Base-by-base conservation (phyloP, 148 eudicot species). In the Cornus suecica region DNA sequence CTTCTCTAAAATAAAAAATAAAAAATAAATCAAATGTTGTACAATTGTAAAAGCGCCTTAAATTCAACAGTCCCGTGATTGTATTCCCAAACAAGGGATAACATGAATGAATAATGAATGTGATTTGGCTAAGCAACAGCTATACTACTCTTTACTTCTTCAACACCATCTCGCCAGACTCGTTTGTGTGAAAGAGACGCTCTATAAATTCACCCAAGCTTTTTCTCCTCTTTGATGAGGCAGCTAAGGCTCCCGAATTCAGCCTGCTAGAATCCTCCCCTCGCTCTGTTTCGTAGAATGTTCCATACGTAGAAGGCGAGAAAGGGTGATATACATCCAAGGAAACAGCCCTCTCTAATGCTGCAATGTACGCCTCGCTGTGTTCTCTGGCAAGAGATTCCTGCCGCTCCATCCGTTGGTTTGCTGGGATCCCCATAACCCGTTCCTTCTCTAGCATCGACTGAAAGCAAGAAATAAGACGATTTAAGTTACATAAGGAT, bases 361-460 rank as follows among this genome's bases (percentile, higher is more conserved):
- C 99, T 34, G 87, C 94, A 69, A 69, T 81, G 77, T 92, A 80
- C 78, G 92, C 97, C 66, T 84, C 87, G 48, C 76, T 84, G 69
- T 94, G 97, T 75, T 89, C 99, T 81, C 83, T 84, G 4, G 86
- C 88, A n/a, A 94, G 84, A 27, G 88, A 82, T 68, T 81, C 86
- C 74, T 86, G 90, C 52, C 99, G 77, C 72, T 92, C 94, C 97
- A 94, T 94, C 72, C 84, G 78, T 77, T 94, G 99, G 20, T 81
- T 83, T 42, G 72, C 79, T 3, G 99, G 99, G 48, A 89, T 86
- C 76, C 86, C 91, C 91, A 91, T 89, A 18, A 64, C 79, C 15
- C 42, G 80, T 24, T 94, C 97, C 45, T 77, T 89, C 78, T 94
- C 99, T 79, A 84, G 37, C 99, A 94, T 79, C 29, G 83, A 54